These are phyloP conservation scores for fission yeast (Schizosaccharomyces pombe) DNA, from an alignment of 805 yeast genomes.

Conservation along the genomic window DNA sequence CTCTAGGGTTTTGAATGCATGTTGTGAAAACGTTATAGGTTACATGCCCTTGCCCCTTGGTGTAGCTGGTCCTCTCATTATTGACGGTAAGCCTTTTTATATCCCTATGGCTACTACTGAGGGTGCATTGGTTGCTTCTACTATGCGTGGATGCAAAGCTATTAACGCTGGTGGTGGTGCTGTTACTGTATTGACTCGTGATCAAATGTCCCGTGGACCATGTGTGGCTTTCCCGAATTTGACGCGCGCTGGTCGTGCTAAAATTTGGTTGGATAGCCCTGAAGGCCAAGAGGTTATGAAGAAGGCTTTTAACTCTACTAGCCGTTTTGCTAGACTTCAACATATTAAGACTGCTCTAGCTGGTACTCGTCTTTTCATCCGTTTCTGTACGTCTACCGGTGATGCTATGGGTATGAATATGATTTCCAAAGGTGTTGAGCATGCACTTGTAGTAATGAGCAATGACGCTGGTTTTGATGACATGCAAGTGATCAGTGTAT, in stretches of 20 bases:
- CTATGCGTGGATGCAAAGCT: conserved; percentile 98
- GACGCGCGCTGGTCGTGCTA: conserved; percentile 78
- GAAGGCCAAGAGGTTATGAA: conserved; percentile 70
- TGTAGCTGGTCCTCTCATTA: conserved; percentile 84
- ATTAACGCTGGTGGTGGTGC: conserved; percentile 95
- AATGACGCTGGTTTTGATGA: conserved; percentile 81
- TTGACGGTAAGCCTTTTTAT: conserved; percentile 71
- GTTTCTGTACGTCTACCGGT: conserved; percentile 97
- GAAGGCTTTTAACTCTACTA: conserved; percentile 84
- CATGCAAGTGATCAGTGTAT: conserved; percentile 76
- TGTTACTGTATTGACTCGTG: conserved; percentile 69
- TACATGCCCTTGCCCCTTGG: conserved; percentile 93
- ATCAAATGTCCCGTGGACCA: conserved; percentile 99
- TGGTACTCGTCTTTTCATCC: conserved; percentile 64
- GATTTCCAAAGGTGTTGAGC: conserved; percentile 96
- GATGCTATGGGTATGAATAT: conserved; percentile 99
- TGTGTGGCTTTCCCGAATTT: conserved; percentile 75
- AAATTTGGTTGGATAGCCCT: conserved; percentile 83
- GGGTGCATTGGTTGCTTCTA: conserved; percentile 93
- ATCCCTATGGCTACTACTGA: conserved; percentile 99
- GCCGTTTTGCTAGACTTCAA: conserved; percentile 88
- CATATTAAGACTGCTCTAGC: conserved; percentile 83
- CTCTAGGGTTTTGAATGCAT: conserved; percentile 91
- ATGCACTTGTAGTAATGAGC: conserved; percentile 58
- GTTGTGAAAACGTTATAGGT: conserved; percentile 97